These are phyloP conservation scores for Umbelopsis sp. DNA, from an alignment of 192 early-diverging fungal genomes.

Conservation along the genomic window DNA sequence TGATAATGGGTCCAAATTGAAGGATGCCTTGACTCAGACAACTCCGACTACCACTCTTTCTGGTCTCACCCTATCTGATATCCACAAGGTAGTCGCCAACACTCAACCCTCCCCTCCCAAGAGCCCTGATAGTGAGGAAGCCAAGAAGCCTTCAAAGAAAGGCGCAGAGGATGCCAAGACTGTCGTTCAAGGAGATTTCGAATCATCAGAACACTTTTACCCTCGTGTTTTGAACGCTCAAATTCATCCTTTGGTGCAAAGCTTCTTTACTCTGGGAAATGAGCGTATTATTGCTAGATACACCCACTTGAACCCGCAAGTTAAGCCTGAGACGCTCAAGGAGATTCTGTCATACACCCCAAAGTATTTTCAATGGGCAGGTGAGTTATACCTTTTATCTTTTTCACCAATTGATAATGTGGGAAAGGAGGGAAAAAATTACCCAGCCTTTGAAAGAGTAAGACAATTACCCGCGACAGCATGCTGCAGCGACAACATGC, in stretches of 20 bases:
- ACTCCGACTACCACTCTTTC: constrained; percentile 19
- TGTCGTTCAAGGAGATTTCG: constrained; percentile 66
- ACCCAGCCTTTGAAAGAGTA: neutral
- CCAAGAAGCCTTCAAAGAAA: neutral
- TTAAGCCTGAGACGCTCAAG: constrained; percentile 63
- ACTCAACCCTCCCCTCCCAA: constrained; percentile 17
- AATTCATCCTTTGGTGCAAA: constrained; percentile 84
- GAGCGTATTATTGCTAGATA: constrained; percentile 88
- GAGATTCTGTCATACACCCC: constrained; percentile 68
- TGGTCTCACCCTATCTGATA: constrained; percentile 18
- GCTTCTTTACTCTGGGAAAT: constrained; percentile 85
- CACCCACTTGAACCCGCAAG: constrained; percentile 84
- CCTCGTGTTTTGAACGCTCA: constrained; percentile 87
- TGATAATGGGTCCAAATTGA: neutral
- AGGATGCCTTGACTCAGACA: constrained; percentile 19
- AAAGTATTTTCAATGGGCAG: constrained; percentile 86
- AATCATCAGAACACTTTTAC: constrained; percentile 85
- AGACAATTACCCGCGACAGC: too few relatives aligned
- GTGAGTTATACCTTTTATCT: constrained; percentile 38
- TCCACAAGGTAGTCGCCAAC: constrained; percentile 2
- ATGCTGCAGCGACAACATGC: too few relatives aligned
- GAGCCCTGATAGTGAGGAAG: constrained; percentile 7
- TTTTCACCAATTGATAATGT: neutral
- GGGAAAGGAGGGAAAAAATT: too few relatives aligned
- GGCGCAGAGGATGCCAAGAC: constrained; percentile 30